Evolutionary conservation across 257 asterid genomes (phyloP).

Genomic region (Verbascum thapsus): DNA sequence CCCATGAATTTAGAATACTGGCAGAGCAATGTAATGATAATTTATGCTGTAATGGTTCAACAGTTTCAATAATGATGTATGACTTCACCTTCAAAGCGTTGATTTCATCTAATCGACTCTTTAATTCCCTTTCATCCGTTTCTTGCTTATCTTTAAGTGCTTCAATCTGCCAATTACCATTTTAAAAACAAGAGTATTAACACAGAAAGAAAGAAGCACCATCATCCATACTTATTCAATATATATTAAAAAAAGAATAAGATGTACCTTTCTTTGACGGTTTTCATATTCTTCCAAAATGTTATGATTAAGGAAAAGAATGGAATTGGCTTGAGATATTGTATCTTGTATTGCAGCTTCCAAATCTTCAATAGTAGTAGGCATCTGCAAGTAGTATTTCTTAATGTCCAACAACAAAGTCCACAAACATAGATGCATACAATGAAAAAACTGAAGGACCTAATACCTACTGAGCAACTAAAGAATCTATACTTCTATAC

Average conservation of each 20-base stretch:
- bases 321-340: constrained; percentile 75
- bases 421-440: constrained; percentile 31
- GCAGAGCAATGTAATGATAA: neutral
- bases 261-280: constrained; percentile 67
- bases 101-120: constrained; percentile 51
- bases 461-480: constrained; percentile 13
- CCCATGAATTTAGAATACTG: constrained; percentile 2
- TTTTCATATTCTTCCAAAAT: constrained; percentile 85
- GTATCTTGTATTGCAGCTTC: constrained; percentile 81
- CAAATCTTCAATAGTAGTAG: constrained; percentile 84
- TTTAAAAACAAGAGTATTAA: constrained; percentile 16
- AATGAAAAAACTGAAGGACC: constrained; percentile 12
- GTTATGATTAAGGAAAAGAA: constrained; percentile 80
- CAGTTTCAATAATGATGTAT: constrained; percentile 20
- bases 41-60: neutral
- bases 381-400: constrained; percentile 66
- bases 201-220: constrained; percentile 13
- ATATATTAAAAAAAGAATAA: constrained; percentile 21
- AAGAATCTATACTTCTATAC: neutral
- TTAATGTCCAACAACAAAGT: constrained; percentile 25
- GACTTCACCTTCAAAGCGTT: constrained; percentile 66
- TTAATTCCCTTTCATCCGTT: constrained; percentile 59
- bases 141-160: constrained; percentile 59
- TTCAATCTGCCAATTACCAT: constrained; percentile 65
- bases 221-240: constrained; percentile 4